phyloP scores from a whole-genome alignment of 2,329 filamentous ascomycete species.

The Stromatinia cepivora region DNA sequence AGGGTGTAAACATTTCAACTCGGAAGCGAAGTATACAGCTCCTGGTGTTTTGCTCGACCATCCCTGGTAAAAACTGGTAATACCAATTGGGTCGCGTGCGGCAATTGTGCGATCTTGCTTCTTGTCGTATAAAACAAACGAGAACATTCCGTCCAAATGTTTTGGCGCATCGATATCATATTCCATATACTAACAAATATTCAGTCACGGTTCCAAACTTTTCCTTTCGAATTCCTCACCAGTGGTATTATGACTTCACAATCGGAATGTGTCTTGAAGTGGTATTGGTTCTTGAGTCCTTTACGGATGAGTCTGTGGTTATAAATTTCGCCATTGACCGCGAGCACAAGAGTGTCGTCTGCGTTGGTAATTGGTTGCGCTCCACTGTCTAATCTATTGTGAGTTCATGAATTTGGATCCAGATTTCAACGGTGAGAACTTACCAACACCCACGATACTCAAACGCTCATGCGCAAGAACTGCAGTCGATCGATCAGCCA shows the following conservation, averaged over 20 bases:
- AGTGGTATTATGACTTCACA: conserved; percentile 98
- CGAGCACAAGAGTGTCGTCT: conserved; percentile 82
- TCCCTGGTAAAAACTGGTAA: conserved; percentile 97
- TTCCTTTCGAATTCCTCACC: conserved; percentile 53
- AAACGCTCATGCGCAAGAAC: conserved; percentile 96
- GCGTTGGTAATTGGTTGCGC: conserved; percentile 94
- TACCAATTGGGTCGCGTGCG: conserved; percentile 92
- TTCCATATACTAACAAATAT: conserved; percentile 72
- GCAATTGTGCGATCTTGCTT: conserved; percentile 88
- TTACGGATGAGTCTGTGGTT: conserved; percentile 97
- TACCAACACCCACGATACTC: conserved; percentile 84
- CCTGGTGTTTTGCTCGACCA: conserved; percentile 80
- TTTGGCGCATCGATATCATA: conserved; percentile 90
- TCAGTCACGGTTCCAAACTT: conserved; percentile 19
- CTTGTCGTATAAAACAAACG: conserved; percentile 97
- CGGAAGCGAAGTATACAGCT: conserved; percentile 92
- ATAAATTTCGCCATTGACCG: conserved; percentile 99
- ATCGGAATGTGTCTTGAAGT: conserved; percentile 98
- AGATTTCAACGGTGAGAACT: conserved; percentile 9
- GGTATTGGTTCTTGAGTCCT: conserved; percentile 76
- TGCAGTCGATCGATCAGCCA: conserved; percentile 44
- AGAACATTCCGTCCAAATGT: conserved; percentile 98
- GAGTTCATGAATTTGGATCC: conserved; percentile 5
- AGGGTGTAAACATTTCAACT: conserved; percentile 88
- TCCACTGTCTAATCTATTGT: conserved; percentile 62